Evolutionary conservation across 1,139 yeast species (phyloP).

Genomic region (Meyerozyma athensensis): DNA sequence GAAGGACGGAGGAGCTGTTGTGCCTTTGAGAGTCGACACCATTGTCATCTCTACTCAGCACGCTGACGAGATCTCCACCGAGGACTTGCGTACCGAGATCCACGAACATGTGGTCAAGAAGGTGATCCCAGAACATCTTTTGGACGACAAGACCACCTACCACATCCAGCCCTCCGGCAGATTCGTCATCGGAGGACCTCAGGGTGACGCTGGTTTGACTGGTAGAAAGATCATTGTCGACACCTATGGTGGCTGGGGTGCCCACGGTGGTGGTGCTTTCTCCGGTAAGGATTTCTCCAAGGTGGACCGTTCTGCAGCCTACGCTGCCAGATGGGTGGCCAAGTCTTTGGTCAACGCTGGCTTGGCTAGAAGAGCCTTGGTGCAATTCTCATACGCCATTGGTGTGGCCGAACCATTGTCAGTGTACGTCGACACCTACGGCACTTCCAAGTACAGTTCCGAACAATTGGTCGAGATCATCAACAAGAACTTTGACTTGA

Average conservation of each 20-base stretch:
- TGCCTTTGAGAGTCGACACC: slow-evolving; percentile 95
- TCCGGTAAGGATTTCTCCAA: slow-evolving; percentile 99
- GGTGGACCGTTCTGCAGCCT: slow-evolving; percentile 99
- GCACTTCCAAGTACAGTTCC: slow-evolving; percentile 87
- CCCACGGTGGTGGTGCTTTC: slow-evolving; percentile 99
- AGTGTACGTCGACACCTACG: slow-evolving; percentile 94
- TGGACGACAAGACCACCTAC: slow-evolving; percentile 93
- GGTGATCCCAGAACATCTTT: slow-evolving; percentile 85
- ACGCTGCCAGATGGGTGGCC: slow-evolving; percentile 99
- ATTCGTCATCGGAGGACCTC: slow-evolving; percentile 99
- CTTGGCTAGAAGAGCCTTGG: slow-evolving; percentile 94
- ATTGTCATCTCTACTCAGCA: slow-evolving; percentile 97
- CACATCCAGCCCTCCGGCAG: slow-evolving; percentile 99
- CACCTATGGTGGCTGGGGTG: slow-evolving; percentile 99
- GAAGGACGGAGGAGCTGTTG: slow-evolving; percentile 90
- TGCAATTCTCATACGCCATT: slow-evolving; percentile 97
- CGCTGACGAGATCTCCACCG: slow-evolving; percentile 92
- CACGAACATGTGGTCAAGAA: slow-evolving; percentile 77
- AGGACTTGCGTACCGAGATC: slow-evolving; percentile 77
- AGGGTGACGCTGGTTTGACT: slow-evolving; percentile 99
- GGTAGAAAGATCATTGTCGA: slow-evolving; percentile 99
- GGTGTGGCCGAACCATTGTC: slow-evolving; percentile 99
- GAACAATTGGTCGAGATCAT: slow-evolving; percentile 88
- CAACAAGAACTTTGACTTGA: slow-evolving; percentile 91
- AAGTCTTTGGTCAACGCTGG: slow-evolving; percentile 94